Base-by-base conservation (phyloP, 192 early-diverging fungal species). In the Rhizoclosmatium globosum region DNA sequence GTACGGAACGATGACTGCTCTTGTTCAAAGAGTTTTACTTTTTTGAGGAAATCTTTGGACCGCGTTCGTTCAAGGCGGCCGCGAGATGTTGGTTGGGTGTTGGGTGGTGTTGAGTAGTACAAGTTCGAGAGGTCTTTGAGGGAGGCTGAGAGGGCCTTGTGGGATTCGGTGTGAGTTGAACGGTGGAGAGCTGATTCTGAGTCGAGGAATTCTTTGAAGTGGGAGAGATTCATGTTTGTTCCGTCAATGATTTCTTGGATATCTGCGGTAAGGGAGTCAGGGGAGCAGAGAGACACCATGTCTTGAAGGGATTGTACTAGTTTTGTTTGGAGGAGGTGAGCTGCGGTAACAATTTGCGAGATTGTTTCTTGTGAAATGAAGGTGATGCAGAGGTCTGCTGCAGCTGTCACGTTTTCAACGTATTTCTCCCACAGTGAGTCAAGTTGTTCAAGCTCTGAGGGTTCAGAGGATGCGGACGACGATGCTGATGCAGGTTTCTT, bases 31-130 rank as follows among this genome's bases (percentile, higher is more conserved):
- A 21, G 43, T 57, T 72, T 72, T 17, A 72, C 19, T 50, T 44
- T 21, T 38, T 59, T 53, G 7, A 41, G 11, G 42, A 72, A 72
- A 7, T 72, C 70, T 39, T 47, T 39, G 53, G 21, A 47, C 3
- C 57, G n/a, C 19, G 57, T 72, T 11, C 70, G 70, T 59, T 72
- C 70, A 38, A 59, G 53, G 21, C 70, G 50, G n/a, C 70, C 70
- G 57, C 21, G 70, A 2, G 23, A 19, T 21, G 53, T 72, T 9
- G 70, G 48, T 6, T 6, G 6, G 38, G 67, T 19, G 13, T 23
- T 44, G 23, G 67, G 7, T 3, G 67, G 43, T 2, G 17, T 46
- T 43, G 43, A 41, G 15, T 39, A 17, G 45, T 68, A 68, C 44
- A 68, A 17, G 50, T 50, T 57, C 19, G 21, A 17, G 9, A 72